Conservation (phyloP, 371 early-diverging fungal species). For the Blyttiomyces sp. region DNA sequence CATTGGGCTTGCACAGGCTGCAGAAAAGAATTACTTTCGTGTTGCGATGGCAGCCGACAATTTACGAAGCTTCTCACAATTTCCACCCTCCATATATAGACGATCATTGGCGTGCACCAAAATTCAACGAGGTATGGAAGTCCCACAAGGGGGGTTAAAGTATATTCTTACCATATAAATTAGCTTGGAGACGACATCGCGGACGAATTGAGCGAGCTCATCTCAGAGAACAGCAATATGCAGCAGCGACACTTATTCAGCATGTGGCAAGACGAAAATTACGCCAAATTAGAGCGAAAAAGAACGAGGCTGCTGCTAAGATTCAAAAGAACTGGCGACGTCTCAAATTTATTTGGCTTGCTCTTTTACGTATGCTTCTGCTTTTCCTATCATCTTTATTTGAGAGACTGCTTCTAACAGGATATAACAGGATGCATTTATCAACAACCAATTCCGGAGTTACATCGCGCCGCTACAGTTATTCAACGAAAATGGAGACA, state of each 20-base stretch:
- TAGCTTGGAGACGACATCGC: slow-evolving; percentile 42
- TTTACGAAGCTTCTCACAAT: slow-evolving; percentile 47
- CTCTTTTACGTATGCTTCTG: slow-evolving; percentile 37
- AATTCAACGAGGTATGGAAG: slow-evolving; percentile 40
- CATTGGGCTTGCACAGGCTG: too few species aligned
- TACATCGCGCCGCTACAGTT: slow-evolving; percentile 42
- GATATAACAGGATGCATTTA: slow-evolving; percentile 35
- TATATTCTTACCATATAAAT: background rate
- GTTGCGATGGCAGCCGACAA: slow-evolving; percentile 27
- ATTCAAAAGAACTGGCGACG: slow-evolving; percentile 51
- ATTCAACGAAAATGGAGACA: slow-evolving; percentile 49
- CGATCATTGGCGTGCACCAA: slow-evolving; percentile 45
- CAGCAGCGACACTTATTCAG: slow-evolving; percentile 49
- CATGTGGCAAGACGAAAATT: slow-evolving; percentile 45
- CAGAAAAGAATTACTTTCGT: slow-evolving; percentile 45
- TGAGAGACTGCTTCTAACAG: background rate
- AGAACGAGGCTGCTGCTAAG: slow-evolving; percentile 42
- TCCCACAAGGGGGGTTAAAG: too few species aligned
- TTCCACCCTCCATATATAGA: slow-evolving; percentile 51
- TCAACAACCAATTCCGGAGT: slow-evolving; percentile 41
- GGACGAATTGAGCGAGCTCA: slow-evolving; percentile 37
- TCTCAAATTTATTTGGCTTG: slow-evolving; percentile 42
- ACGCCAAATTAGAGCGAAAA: slow-evolving; percentile 29
- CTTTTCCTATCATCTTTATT: background rate
- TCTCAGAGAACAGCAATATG: slow-evolving; percentile 37